phyloP scores from a whole-genome alignment of 1,284 basidiomycete species.

The Stereum hirsutum region DNA sequence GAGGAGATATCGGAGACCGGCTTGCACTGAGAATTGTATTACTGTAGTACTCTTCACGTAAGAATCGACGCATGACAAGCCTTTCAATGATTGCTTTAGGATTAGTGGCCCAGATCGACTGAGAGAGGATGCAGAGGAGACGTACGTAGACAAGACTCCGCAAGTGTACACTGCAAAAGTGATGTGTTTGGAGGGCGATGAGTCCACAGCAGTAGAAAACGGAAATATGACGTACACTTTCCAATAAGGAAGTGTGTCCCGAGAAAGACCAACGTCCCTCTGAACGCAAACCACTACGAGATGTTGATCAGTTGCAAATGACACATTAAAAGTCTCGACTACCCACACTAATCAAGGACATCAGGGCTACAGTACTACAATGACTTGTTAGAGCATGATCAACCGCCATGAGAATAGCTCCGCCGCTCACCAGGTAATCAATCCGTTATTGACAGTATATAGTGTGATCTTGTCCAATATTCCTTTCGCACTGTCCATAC shows the following conservation, averaged over 20 bases:
- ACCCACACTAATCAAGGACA: constrained; percentile 1
- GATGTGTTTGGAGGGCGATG: not conserved
- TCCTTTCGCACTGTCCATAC: not conserved
- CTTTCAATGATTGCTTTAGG: not conserved
- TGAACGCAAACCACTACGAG: not conserved
- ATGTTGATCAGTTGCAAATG: too few relatives aligned
- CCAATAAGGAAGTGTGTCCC: constrained; percentile 1
- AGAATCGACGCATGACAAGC: constrained; percentile 2
- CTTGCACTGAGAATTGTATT: not conserved
- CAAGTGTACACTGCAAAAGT: not conserved
- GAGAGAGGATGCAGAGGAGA: not conserved
- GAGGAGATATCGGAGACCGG: not conserved
- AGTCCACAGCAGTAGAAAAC: not conserved
- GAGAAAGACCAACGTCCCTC: not conserved
- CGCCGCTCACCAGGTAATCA: not conserved
- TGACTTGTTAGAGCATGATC: not conserved
- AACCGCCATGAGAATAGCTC: not conserved
- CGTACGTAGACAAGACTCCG: not conserved
- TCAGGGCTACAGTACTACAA: not conserved
- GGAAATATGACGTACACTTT: not conserved
- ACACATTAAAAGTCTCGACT: too few relatives aligned
- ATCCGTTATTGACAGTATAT: not conserved
- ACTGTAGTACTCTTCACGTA: not conserved
- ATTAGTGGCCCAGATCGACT: not conserved
- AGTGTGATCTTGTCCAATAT: not conserved